phyloP scores from a whole-genome alignment of 2,329 filamentous ascomycete genomes.

The Botrytis byssoidea region DNA sequence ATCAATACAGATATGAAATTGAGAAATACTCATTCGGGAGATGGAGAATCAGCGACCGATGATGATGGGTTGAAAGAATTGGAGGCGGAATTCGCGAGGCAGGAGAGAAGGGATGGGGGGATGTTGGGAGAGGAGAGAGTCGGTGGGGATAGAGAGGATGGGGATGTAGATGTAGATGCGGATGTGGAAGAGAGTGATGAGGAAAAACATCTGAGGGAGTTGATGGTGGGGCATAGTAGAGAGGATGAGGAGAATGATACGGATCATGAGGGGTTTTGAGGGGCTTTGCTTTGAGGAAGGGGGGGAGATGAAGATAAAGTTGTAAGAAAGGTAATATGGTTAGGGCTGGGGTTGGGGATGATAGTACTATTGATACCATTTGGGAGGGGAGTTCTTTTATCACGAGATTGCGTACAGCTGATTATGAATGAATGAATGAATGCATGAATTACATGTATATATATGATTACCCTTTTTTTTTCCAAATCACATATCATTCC shows the following conservation, averaged over 20 bases:
- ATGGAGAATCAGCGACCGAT: neutral
- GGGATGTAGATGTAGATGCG: neutral
- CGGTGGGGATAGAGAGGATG: neutral
- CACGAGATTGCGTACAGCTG: neutral
- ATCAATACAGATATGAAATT: neutral
- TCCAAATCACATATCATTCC: no score
- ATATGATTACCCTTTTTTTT: no score
- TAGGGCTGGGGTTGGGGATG: neutral
- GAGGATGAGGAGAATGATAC: slow-evolving; percentile 2
- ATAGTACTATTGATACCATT: neutral
- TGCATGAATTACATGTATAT: neutral
- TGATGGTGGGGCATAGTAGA: slow-evolving; percentile 13
- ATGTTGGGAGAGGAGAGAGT: neutral
- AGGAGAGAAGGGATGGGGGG: neutral
- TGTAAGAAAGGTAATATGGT: no score
- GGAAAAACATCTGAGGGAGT: slow-evolving; percentile 18
- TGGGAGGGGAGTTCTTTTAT: neutral
- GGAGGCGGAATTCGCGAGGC: neutral
- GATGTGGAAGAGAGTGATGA: slow-evolving; percentile 19
- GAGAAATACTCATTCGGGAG: neutral
- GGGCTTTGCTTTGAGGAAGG: neutral
- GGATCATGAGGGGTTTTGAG: slow-evolving; percentile 17
- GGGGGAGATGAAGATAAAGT: no score
- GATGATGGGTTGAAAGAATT: slow-evolving; percentile 17
- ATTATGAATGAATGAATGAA: neutral